A percentile compares a stretch with the other conserved stretches of the same genome.
These are phyloP conservation scores for Aegilops bicornis DNA, from an alignment of 176 grass and related monocot species.

Conservation along the genomic window DNA sequence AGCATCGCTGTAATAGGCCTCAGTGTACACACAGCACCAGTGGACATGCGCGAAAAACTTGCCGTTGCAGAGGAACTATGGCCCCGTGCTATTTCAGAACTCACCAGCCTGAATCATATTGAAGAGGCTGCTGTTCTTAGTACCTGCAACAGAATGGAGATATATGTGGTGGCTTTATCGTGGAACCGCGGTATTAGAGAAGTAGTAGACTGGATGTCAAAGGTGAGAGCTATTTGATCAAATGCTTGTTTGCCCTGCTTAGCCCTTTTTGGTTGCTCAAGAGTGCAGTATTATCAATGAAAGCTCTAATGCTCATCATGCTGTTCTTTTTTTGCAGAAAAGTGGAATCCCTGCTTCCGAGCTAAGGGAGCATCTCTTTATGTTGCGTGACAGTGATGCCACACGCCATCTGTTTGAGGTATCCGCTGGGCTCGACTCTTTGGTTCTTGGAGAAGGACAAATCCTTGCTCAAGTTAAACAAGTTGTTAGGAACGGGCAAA, in stretches of 20 bases:
- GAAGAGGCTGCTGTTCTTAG: conserved; percentile 99
- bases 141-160: conserved; percentile 98
- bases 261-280: conserved; percentile 14
- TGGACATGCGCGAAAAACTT: conserved; percentile 96
- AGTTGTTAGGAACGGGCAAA: conserved; percentile 81
- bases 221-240: conserved; percentile 50
- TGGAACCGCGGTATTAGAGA: conserved; percentile 97
- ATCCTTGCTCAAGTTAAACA: conserved; percentile 93
- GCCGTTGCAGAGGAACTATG: conserved; percentile 88
- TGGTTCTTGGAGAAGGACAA: conserved; percentile 86
- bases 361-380: conserved; percentile 81
- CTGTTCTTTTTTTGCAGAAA: conserved; percentile 43
- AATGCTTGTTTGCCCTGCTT: conserved; percentile 3
- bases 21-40: conserved; percentile 89
- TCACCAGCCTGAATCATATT: conserved; percentile 80
- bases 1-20: conserved; percentile 96
- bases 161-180: conserved; percentile 88
- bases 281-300: conserved; percentile 6
- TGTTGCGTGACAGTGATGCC: conserved; percentile 81
- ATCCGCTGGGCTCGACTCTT: conserved; percentile 78
- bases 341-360: conserved; percentile 81
- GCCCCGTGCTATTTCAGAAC: conserved; percentile 87
- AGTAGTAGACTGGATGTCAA: conserved; percentile 97
- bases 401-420: conserved; percentile 85
- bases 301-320: conserved; percentile 19